Conservation (phyloP, 352 stramenopile species). For the Phytophthora fragariae region DNA sequence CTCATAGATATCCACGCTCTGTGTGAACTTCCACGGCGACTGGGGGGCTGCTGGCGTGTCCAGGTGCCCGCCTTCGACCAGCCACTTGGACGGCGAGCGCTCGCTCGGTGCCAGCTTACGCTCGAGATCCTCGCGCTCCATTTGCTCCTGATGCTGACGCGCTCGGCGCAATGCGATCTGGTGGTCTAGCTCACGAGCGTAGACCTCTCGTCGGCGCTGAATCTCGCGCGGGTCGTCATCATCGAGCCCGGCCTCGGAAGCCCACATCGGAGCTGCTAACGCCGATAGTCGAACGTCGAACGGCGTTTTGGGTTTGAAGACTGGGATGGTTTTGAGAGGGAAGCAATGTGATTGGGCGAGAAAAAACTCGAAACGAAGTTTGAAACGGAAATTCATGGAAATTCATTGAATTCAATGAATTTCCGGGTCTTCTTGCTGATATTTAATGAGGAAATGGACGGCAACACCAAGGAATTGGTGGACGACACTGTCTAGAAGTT, state of each 20-base stretch:
- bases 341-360: slow-evolving; percentile 50
- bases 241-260: slow-evolving; percentile 39
- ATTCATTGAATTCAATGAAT: not conserved
- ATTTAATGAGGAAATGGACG: slow-evolving; percentile 7
- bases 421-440: not conserved
- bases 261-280: slow-evolving; percentile 56
- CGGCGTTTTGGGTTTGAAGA: slow-evolving; percentile 17
- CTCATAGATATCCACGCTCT: slow-evolving; percentile 22
- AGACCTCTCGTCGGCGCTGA: slow-evolving; percentile 66
- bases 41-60: slow-evolving; percentile 23
- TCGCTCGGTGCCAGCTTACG: slow-evolving; percentile 58
- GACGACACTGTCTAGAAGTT: slow-evolving; percentile 22
- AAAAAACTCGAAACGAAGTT: slow-evolving; percentile 6
- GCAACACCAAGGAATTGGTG: not conserved
- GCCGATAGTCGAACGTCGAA: slow-evolving; percentile 9
- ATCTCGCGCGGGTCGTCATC: slow-evolving; percentile 46
- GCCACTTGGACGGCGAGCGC: slow-evolving; percentile 74
- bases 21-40: slow-evolving; percentile 30
- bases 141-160: slow-evolving; percentile 57
- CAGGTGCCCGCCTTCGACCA: slow-evolving; percentile 65
- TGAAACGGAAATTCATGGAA: slow-evolving; percentile 11
- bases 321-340: slow-evolving; percentile 35
- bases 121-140: slow-evolving; percentile 64
- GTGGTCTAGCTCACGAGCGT: slow-evolving; percentile 71
- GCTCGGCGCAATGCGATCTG: slow-evolving; percentile 72